These are phyloP conservation scores for Suhomyces bokatorum DNA, from an alignment of 1,139 yeast species.

Conservation along the genomic window DNA sequence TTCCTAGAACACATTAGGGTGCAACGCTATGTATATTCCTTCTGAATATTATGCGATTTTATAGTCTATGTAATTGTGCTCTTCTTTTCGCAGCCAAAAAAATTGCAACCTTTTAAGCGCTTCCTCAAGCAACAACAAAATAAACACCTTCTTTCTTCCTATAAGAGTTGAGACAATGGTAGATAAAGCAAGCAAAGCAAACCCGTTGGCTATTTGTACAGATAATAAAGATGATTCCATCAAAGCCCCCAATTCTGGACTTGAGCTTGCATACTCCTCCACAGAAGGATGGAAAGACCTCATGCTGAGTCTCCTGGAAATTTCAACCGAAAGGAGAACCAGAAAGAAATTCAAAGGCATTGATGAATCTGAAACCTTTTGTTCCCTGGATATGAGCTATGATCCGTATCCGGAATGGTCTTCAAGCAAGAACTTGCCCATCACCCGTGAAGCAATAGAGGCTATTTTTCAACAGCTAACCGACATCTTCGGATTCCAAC, in stretches of 20 bases:
- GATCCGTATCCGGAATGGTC: conserved; percentile 67
- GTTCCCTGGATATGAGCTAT: conserved; percentile 37
- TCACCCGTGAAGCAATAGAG: conserved; percentile 18
- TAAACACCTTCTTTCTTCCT: neutral
- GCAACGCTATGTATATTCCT: too few species aligned
- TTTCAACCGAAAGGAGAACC: too few species aligned
- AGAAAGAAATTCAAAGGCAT: conserved; percentile 24
- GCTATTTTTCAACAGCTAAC: conserved; percentile 34
- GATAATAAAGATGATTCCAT: neutral
- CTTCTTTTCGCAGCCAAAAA: neutral
- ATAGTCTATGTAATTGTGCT: neutral
- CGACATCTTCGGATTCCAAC: conserved; percentile 67
- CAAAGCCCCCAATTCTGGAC: neutral
- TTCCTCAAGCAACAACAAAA: too few species aligned
- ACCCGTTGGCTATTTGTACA: too few species aligned
- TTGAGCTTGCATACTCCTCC: neutral
- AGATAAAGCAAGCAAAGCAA: too few species aligned
- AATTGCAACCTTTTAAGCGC: neutral
- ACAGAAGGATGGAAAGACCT: neutral
- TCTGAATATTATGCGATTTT: too few species aligned
- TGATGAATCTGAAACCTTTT: conserved; percentile 44
- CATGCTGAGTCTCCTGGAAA: neutral
- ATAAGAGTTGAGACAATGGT: neutral
- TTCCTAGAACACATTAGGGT: too few species aligned
- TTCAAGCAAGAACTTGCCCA: conserved; percentile 25